These are phyloP conservation scores for Penicillium antarcticum DNA, from an alignment of 495 filamentous ascomycete genomes.

Conservation along the genomic window DNA sequence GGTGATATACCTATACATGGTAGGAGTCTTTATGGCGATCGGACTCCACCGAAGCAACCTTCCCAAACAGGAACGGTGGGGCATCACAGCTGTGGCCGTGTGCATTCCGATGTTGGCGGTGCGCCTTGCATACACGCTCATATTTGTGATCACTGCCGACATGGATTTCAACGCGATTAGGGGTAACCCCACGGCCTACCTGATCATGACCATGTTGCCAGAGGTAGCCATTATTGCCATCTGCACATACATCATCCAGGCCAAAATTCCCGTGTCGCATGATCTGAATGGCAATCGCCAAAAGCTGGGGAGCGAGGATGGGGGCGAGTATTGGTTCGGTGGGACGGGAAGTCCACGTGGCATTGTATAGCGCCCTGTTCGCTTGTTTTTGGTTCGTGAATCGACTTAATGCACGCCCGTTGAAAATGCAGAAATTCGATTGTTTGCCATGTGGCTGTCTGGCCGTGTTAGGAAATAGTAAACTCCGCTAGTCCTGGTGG, in stretches of 20 bases:
- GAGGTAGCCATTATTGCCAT: slow-evolving; percentile 7
- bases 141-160: slow-evolving; percentile 14
- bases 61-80: slow-evolving; percentile 4
- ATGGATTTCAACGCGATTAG: slow-evolving; percentile 19
- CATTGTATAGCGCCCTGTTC: neutral
- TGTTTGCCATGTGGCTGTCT: too few relatives aligned
- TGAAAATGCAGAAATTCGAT: too few relatives aligned
- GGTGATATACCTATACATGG: slow-evolving; percentile 16
- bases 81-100: neutral
- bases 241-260: neutral
- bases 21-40: slow-evolving; percentile 11
- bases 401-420: too few relatives aligned
- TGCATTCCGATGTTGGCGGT: slow-evolving; percentile 14
- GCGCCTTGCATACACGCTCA: slow-evolving; percentile 12
- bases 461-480: too few relatives aligned
- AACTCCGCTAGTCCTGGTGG: too few relatives aligned
- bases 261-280: neutral
- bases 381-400: too few relatives aligned
- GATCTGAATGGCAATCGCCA: neutral
- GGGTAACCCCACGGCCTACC: slow-evolving; percentile 10
- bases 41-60: slow-evolving; percentile 10
- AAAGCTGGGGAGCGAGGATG: neutral
- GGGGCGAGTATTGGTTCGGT: neutral
- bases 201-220: slow-evolving; percentile 18
- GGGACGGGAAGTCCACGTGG: neutral